Evolutionary conservation across 352 stramenopile species (phyloP), one percentile per base, ranked within the genome.

Genomic region (Phytophthora ramorum): DNA sequence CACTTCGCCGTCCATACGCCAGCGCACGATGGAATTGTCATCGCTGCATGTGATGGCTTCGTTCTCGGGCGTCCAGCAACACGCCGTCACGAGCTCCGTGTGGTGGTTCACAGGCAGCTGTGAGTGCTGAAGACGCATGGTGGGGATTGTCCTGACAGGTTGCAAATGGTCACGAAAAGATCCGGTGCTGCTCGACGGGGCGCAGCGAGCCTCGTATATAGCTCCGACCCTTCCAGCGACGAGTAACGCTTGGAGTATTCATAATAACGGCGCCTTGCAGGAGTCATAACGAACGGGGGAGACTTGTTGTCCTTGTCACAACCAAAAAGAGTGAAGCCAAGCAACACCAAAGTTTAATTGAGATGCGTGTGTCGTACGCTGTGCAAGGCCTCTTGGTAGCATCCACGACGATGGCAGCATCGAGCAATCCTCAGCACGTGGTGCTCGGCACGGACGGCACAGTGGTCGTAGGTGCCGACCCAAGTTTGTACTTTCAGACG

Each of bases 1-100:
- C 53, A 92, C 83, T 70, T 96, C 87, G 35, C 87, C 87, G 61
- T 94, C 85, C 85, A 96, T 93, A 26, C 85, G 79, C 87, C 87
- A 96, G 9, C 87, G 84, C 35, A 87, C 81, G 44, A 96, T 89
- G 32, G 73, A 81, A 45, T 92, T 96, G 75, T 96, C 87, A 43
- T 96, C 87, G 47, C 86, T 93, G 67, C 87, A 96, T 30, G 84
- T 92, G 73, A 94, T 89, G n/a, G 84, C 81, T 54, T 96, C 86
- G 70, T 93, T 96, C 73, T 92, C 85, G n/a, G 87, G 86, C 30
- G 87, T 96, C 87, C 87, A 96, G 69, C 87, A 96, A 55, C 83
- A 92, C 41, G 87, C 79, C 34, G 86, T 92, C 66, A 96, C 87
- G 37, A 96, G 86, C 64, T 96, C 84, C 28, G 71, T 76, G 79